Conservation (phyloP, 345 rosid species). For the Hibiscus trionum region DNA sequence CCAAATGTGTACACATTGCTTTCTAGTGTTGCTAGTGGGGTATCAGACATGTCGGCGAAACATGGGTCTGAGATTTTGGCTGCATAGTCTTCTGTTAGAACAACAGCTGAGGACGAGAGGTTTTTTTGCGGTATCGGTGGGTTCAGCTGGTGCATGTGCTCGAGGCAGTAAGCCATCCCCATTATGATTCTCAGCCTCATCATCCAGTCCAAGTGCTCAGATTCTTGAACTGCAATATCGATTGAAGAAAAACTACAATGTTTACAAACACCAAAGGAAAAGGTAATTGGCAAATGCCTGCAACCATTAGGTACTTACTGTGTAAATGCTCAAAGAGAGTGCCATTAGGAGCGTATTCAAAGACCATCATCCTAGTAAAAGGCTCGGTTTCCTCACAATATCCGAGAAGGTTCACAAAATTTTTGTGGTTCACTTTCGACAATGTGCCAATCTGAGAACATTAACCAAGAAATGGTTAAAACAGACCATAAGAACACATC, state of each 20-base stretch:
- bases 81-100: slow-evolving; percentile 84
- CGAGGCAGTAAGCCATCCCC: slow-evolving; percentile 86
- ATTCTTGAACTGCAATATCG: slow-evolving; percentile 61
- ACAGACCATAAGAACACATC: background rate
- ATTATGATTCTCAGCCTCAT: slow-evolving; percentile 74
- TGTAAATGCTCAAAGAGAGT: slow-evolving; percentile 90
- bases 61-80: slow-evolving; percentile 68
- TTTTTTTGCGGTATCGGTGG: slow-evolving; percentile 62
- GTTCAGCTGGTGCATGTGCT: slow-evolving; percentile 66
- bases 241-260: too few relatives aligned
- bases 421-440: slow-evolving; percentile 87
- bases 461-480: slow-evolving; percentile 12
- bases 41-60: slow-evolving; percentile 45
- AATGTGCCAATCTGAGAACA: slow-evolving; percentile 62
- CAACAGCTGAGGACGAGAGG: slow-evolving; percentile 57
- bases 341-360: slow-evolving; percentile 94
- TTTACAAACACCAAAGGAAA: background rate
- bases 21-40: slow-evolving; percentile 20
- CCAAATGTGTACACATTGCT: slow-evolving; percentile 69
- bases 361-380: slow-evolving; percentile 95
- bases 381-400: slow-evolving; percentile 76
- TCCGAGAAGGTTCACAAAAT: slow-evolving; percentile 85
- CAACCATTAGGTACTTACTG: slow-evolving; percentile 34
- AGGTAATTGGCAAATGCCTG: background rate
- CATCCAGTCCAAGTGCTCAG: slow-evolving; percentile 84